phyloP scores from a whole-genome alignment of 2,329 filamentous ascomycete genomes.

The Colletotrichum filicis region DNA sequence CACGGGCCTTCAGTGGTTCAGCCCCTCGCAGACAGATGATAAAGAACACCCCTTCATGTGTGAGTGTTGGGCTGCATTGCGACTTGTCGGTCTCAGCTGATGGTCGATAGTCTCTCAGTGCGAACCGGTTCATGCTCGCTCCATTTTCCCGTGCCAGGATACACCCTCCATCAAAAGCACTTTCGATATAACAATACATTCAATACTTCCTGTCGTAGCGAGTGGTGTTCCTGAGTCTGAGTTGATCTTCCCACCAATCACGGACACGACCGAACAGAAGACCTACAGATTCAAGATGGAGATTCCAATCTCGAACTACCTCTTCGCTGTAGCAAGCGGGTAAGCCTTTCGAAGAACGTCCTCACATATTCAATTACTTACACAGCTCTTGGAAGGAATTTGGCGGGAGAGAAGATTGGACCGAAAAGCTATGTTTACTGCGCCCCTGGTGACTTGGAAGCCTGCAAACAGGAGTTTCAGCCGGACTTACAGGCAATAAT shows the following conservation, averaged over 20 bases:
- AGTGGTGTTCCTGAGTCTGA: constrained; percentile 72
- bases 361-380: background rate
- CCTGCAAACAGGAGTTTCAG: constrained; percentile 92
- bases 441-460: constrained; percentile 85
- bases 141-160: constrained; percentile 95
- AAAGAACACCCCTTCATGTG: constrained; percentile 95
- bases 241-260: background rate
- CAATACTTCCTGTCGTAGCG: constrained; percentile 86
- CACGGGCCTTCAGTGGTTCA: constrained; percentile 94
- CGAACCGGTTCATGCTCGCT: constrained; percentile 93
- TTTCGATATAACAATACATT: constrained; percentile 87
- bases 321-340: constrained; percentile 80
- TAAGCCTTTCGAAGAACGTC: background rate
- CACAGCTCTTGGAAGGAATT: constrained; percentile 66
- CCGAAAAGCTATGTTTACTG: constrained; percentile 88
- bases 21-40: constrained; percentile 91
- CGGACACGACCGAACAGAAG: background rate
- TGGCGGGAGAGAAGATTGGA: constrained; percentile 84
- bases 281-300: constrained; percentile 86
- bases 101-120: constrained; percentile 77
- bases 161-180: constrained; percentile 96
- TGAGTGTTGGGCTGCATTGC: background rate
- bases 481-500: constrained; percentile 92
- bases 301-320: constrained; percentile 91
- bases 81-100: background rate